Percentiles rank a stretch among this genome's conserved stretches.
Conservation (phyloP, 371 early-diverging fungal species). For the Capillidium heterosporum region DNA sequence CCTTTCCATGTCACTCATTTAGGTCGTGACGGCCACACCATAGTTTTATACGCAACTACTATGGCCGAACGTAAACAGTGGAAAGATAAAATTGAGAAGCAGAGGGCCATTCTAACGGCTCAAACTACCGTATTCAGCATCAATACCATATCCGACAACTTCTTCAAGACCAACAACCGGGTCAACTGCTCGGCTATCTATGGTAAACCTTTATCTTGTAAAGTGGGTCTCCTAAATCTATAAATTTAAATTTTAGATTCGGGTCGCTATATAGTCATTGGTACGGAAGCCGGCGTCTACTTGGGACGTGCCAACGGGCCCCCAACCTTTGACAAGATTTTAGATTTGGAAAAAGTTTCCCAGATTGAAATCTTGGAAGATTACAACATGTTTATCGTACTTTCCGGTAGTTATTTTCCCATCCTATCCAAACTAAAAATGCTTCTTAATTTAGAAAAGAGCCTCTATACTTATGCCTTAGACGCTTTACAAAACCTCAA, state of each 20-base stretch:
- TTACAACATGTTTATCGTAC: conserved; percentile 47
- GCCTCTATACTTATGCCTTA: conserved; percentile 49
- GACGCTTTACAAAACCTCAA: conserved; percentile 35
- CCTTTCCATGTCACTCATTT: conserved; percentile 58
- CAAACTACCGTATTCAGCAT: conserved; percentile 39
- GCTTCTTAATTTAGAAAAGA: conserved; percentile 34
- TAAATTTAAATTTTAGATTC: conserved; percentile 18
- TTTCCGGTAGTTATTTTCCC: conserved; percentile 29
- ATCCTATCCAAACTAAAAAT: neutral
- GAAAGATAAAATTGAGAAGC: conserved; percentile 59
- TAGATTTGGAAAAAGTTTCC: conserved; percentile 61
- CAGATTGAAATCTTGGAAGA: conserved; percentile 71
- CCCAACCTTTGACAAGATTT: conserved; percentile 22
- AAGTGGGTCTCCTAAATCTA: neutral
- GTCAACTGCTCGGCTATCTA: conserved; percentile 55
- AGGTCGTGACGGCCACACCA: conserved; percentile 38
- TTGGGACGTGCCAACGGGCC: conserved; percentile 18
- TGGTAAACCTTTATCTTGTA: conserved; percentile 15
- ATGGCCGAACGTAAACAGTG: conserved; percentile 59
- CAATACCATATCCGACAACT: conserved; percentile 18
- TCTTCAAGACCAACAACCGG: conserved; percentile 27
- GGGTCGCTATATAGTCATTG: conserved; percentile 48
- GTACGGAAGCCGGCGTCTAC: conserved; percentile 70
- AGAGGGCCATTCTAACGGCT: conserved; percentile 31
- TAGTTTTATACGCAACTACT: conserved; percentile 53